Percentiles rank a stretch among this genome's conserved stretches.
phyloP scores from a whole-genome alignment of 2,329 filamentous ascomycete genomes.

The Sarocladium oryzae region DNA sequence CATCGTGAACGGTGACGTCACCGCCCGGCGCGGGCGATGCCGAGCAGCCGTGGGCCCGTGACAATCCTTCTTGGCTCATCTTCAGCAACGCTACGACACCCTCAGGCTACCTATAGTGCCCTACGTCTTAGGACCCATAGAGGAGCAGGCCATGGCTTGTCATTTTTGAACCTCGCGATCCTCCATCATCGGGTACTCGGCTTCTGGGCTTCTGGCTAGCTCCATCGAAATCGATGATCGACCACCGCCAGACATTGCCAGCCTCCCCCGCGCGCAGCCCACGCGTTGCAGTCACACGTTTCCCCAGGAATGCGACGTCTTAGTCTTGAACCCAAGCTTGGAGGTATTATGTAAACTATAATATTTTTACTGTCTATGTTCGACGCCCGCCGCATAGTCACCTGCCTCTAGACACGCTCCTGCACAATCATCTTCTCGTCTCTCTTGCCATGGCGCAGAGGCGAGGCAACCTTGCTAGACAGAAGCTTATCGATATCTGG shows the following conservation, averaged over 20 bases:
- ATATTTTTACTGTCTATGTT: too few relatives aligned
- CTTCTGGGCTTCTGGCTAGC: constrained; percentile 1
- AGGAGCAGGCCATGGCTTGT: background rate
- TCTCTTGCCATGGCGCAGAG: constrained; percentile 21
- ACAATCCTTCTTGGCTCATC: background rate
- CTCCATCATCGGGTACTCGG: background rate
- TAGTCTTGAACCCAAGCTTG: too few relatives aligned
- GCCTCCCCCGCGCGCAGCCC: too few relatives aligned
- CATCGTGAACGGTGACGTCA: constrained; percentile 1
- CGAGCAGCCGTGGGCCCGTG: background rate
- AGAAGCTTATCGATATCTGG: constrained; percentile 28
- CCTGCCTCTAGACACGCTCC: background rate
- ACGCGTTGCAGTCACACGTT: too few relatives aligned
- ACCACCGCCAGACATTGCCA: background rate
- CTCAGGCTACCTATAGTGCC: too few relatives aligned
- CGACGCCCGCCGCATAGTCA: too few relatives aligned
- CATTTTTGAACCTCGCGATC: background rate
- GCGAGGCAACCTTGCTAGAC: constrained; percentile 25
- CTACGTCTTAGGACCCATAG: background rate
- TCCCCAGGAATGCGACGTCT: too few relatives aligned
- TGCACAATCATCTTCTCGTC: constrained; percentile 14
- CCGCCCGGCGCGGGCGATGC: background rate
- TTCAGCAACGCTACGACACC: background rate
- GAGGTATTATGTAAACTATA: too few relatives aligned
- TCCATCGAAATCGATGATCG: background rate